These are phyloP conservation scores for Rusavskia elegans DNA, from an alignment of 495 filamentous ascomycete genomes.

Conservation along the genomic window DNA sequence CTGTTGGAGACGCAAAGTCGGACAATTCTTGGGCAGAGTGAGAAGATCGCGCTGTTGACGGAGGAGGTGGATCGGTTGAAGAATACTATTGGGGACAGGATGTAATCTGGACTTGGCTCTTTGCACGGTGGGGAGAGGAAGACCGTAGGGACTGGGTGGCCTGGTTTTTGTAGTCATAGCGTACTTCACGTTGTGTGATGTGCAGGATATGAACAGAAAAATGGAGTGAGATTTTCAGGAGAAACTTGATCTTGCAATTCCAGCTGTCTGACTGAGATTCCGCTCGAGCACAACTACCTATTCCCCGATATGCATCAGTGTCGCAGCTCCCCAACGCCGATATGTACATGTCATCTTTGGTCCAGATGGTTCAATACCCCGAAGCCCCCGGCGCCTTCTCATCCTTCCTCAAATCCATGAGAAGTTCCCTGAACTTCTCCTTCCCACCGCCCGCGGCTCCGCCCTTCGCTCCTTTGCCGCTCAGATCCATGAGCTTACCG, in stretches of 20 bases:
- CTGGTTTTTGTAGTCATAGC: neutral
- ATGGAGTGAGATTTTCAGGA: neutral
- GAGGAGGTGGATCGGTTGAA: conserved; percentile 58
- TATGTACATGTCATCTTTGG: neutral
- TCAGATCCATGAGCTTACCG: conserved; percentile 88
- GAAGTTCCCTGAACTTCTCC: conserved; percentile 83
- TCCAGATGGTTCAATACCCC: conserved; percentile 30
- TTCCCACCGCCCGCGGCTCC: conserved; percentile 81
- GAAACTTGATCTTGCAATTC: no score
- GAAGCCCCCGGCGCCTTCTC: conserved; percentile 81
- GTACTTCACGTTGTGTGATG: neutral
- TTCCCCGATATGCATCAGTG: neutral
- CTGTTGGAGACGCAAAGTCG: conserved; percentile 45
- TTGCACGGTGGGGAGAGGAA: neutral
- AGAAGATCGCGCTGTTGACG: conserved; percentile 47
- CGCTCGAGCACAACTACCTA: neutral
- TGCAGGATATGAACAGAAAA: neutral
- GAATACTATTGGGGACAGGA: conserved; percentile 29
- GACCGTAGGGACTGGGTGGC: neutral
- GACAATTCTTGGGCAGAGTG: conserved; percentile 42
- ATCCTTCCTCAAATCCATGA: conserved; percentile 81
- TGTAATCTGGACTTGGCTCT: neutral
- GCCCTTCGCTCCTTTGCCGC: conserved; percentile 76
- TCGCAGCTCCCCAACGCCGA: neutral
- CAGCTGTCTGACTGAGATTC: no score